phyloP scores from a whole-genome alignment of 2,329 filamentous ascomycete species.

The Pseudocercospora macadamiae region DNA sequence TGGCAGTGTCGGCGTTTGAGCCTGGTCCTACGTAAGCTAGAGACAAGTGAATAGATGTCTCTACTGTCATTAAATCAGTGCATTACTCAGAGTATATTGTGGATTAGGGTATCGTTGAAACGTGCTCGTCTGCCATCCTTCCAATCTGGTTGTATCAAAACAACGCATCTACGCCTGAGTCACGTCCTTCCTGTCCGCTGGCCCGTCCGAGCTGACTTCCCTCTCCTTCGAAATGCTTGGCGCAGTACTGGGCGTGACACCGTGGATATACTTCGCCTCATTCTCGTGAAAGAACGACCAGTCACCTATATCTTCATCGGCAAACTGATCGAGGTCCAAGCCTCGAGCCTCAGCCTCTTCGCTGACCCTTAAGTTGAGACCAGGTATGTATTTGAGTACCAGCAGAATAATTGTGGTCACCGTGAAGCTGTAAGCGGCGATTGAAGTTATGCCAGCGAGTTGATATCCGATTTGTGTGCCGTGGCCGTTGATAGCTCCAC shows the following conservation, averaged over 20 bases:
- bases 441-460: conserved; percentile 58
- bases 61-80: no score
- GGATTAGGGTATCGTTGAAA: background rate
- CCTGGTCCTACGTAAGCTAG: no score
- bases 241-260: background rate
- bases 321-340: conserved; percentile 58
- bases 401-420: conserved; percentile 57
- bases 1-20: no score
- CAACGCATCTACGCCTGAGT: background rate
- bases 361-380: conserved; percentile 56
- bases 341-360: conserved; percentile 60
- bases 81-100: no score
- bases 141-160: background rate
- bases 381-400: conserved; percentile 58
- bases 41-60: no score
- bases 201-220: background rate
- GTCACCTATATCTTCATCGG: conserved; percentile 57
- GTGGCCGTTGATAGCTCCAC: conserved; percentile 57
- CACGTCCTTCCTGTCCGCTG: background rate
- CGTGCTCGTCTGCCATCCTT: background rate
- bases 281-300: conserved; percentile 18
- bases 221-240: background rate
- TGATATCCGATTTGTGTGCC: conserved; percentile 60
- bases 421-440: conserved; percentile 56
- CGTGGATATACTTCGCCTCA: background rate